Evolutionary conservation across 208 protist genomes (phyloP).

Genomic region (Blastocrithidia nonstop): DNA sequence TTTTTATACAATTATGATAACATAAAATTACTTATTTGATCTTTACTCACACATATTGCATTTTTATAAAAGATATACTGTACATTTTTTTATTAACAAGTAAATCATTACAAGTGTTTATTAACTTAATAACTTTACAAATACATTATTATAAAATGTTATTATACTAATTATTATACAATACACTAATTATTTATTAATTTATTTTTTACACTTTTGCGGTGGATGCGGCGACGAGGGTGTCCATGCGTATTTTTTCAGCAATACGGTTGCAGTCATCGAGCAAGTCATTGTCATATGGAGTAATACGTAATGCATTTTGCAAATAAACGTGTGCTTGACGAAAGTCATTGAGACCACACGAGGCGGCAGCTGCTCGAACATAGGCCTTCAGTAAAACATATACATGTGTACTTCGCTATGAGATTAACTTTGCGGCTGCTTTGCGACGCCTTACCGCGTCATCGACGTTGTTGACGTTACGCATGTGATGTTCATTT

Average conservation of each 20-base stretch:
- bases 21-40: no score
- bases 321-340: slow-evolving; percentile 58
- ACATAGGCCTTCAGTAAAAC: slow-evolving; percentile 86
- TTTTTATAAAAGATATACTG: no score
- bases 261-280: slow-evolving; percentile 74
- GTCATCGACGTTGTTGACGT: slow-evolving; percentile 9
- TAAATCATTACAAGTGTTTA: background rate
- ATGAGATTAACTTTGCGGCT: slow-evolving; percentile 38
- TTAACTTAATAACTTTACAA: background rate
- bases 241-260: slow-evolving; percentile 83
- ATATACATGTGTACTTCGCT: slow-evolving; percentile 79
- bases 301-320: slow-evolving; percentile 74
- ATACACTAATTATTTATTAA: background rate
- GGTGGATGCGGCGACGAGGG: slow-evolving; percentile 55
- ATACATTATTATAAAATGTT: background rate
- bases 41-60: no score
- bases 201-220: background rate
- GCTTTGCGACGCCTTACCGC: slow-evolving; percentile 25
- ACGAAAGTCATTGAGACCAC: slow-evolving; percentile 62
- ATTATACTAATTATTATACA: background rate
- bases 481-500: background rate
- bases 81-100: background rate
- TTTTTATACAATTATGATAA: no score
- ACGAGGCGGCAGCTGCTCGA: slow-evolving; percentile 59
- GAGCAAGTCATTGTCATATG: slow-evolving; percentile 85